phyloP scores from a whole-genome alignment of 2,329 filamentous ascomycete species.

The Fusarium sp. region DNA sequence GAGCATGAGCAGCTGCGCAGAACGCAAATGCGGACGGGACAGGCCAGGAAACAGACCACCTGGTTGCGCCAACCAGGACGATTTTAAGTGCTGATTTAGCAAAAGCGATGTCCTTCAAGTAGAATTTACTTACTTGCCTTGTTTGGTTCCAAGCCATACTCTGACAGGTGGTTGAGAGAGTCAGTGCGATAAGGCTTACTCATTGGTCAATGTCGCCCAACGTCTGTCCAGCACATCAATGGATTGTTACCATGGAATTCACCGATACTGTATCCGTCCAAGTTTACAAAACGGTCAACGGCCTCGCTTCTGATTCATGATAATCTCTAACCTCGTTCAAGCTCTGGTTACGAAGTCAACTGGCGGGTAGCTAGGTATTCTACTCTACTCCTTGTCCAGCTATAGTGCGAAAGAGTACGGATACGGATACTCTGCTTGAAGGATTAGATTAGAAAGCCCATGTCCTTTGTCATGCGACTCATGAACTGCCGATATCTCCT shows the following conservation, averaged over 20 bases:
- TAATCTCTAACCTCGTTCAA: neutral
- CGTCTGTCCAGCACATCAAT: neutral
- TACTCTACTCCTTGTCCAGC: neutral
- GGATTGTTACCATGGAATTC: neutral
- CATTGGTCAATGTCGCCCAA: neutral
- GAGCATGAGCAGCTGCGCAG: conserved; percentile 18
- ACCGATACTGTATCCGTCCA: neutral
- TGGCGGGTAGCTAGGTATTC: neutral
- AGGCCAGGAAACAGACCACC: neutral
- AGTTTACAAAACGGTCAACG: neutral
- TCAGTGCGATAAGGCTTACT: neutral
- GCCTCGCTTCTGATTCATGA: neutral
- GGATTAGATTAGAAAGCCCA: neutral
- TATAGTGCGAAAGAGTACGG: neutral
- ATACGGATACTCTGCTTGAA: neutral
- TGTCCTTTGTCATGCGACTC: neutral
- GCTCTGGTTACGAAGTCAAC: neutral
- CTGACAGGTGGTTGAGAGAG: neutral
- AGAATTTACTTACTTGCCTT: neutral
- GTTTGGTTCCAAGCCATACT: neutral
- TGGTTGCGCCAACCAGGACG: conserved; percentile 10
- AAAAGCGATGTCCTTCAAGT: conserved; percentile 1
- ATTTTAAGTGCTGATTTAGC: neutral
- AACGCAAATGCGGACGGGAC: conserved; percentile 28
- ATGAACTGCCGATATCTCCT: neutral